Base-by-base conservation (phyloP, 2,329 filamentous ascomycete genomes). In the Rutstroemia sp. region DNA sequence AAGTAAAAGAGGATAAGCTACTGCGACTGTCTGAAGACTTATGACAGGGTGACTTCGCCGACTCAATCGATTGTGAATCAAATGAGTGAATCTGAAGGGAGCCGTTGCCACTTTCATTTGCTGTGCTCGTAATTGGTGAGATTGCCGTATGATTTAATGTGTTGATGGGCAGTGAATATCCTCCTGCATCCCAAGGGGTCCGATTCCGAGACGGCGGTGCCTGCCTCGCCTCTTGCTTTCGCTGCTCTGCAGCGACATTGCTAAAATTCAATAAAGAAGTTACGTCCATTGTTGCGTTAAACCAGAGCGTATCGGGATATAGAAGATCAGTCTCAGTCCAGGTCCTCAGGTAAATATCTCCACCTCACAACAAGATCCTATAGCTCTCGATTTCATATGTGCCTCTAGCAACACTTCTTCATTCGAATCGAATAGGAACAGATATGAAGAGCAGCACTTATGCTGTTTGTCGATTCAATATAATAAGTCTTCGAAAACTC, bases 121-220 rank as follows among this genome's bases (percentile, higher is more conserved):
- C 47, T 6, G 38, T 34, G 12, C 12, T 18, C 25, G 39, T 21
- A 34, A 37, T 41, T 44, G 25, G 23, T 16, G 44, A 42, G 37
- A 37, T 56, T 14, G 50, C 53, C 45, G 53, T 45, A 42, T 49
- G 61, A 19, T 59, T 59, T 30, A 62, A 44, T 23, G 61, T 65
- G 49, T 67, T 66, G 34, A 70, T 62, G 7, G 68, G 69, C 45
- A 71, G 58, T 58, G 69, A 65, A 62, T 71, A 71, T 44, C 69
- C 69, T 53, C 66, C 69, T 19, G 68, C 68, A 58, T 71, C 68
- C 68, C 69, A 71, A 44, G 68, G 68, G 9, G 66, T 71, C 49
- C 68, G 62, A 61, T 61, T 70, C 39, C 65, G 58, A n/a, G 61
- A 58, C 16, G 59, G 61, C 9, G 56, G 56, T 38, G 54, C 61